Conservation (phyloP, 805 yeast genomes). For the Candida pseudofarinosa region DNA sequence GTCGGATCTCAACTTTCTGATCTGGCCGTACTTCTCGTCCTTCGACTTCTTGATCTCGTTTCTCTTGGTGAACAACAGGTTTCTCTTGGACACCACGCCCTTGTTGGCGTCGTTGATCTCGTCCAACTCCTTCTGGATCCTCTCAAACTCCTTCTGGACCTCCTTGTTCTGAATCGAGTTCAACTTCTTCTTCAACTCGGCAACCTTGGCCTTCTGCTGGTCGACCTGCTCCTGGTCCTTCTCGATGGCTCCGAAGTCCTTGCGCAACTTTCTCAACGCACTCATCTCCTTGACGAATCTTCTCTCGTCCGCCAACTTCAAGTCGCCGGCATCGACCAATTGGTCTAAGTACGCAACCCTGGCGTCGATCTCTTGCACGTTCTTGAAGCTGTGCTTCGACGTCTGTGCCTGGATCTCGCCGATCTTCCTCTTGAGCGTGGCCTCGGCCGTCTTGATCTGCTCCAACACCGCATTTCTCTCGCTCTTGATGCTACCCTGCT, state of each 20-base stretch:
- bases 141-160: constrained; percentile 63
- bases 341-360: constrained; percentile 66
- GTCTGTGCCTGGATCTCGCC: constrained; percentile 69
- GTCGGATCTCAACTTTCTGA: constrained; percentile 67
- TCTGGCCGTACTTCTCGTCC: constrained; percentile 62
- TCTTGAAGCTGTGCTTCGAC: constrained; percentile 66
- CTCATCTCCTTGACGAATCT: constrained; percentile 80
- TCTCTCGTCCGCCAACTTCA: constrained; percentile 90
- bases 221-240: constrained; percentile 77
- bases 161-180: constrained; percentile 58
- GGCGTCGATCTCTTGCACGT: constrained; percentile 63
- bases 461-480: constrained; percentile 54
- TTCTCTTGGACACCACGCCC: constrained; percentile 61
- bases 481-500: constrained; percentile 46
- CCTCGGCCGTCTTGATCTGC: constrained; percentile 69
- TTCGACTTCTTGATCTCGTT: constrained; percentile 61
- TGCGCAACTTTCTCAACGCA: constrained; percentile 72
- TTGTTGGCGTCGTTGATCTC: constrained; percentile 59
- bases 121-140: constrained; percentile 65
- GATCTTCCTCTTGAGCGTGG: constrained; percentile 67
- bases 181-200: constrained; percentile 67
- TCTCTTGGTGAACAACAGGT: constrained; percentile 60
- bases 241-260: constrained; percentile 71
- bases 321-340: constrained; percentile 68
- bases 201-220: constrained; percentile 68